Base-by-base conservation (phyloP, 163 green algal species). In the Chlorella variabilis region DNA sequence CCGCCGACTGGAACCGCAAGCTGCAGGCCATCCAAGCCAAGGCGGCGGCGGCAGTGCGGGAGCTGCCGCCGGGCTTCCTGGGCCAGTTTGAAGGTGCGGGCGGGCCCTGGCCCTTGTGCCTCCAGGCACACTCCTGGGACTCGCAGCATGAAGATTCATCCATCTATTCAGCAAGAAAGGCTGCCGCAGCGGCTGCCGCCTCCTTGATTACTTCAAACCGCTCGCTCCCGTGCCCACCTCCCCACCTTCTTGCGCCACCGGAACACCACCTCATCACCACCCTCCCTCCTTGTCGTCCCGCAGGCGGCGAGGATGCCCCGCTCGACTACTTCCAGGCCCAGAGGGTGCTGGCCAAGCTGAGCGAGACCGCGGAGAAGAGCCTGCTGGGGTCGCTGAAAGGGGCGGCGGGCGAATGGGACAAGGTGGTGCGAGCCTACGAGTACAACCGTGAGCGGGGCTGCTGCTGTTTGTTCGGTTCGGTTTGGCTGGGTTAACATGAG, bases 381-480 rank as follows among this genome's bases (percentile, higher is more conserved):
- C 67, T 96, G 66, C 93, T 96, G 80, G 93, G 93, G 27, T 83
- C 82, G 6, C 81, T 94, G 0, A 86, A 88, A 23, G 93, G 93
- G 17, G 61, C 80, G 0, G 92, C 93, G 2, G 87, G 73, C 6
- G 77, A 76, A 1, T 96, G 93, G 93, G 90, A 93, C 51, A 93
- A 91, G 74, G 86, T 96, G 5, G 87, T 94, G 0, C 89, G 88
- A 49, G 92, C 90, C 0, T 96, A 96, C 59, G 91, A 96, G 56
- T 93, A 93, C 58, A 86, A 77, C 66, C 33, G 75, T 77, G 58
- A 75, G 67, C 21, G 51, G 34, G 18, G n/a, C n/a, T n/a, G n/a
- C n/a, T n/a, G n/a, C n/a, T n/a, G n/a, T n/a, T n/a, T n/a, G n/a
- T n/a, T n/a, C n/a, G n/a, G n/a, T n/a, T n/a, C n/a, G n/a, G n/a